phyloP scores from a whole-genome alignment of 306 rosid genomes.

The Arachis hypogaea region DNA sequence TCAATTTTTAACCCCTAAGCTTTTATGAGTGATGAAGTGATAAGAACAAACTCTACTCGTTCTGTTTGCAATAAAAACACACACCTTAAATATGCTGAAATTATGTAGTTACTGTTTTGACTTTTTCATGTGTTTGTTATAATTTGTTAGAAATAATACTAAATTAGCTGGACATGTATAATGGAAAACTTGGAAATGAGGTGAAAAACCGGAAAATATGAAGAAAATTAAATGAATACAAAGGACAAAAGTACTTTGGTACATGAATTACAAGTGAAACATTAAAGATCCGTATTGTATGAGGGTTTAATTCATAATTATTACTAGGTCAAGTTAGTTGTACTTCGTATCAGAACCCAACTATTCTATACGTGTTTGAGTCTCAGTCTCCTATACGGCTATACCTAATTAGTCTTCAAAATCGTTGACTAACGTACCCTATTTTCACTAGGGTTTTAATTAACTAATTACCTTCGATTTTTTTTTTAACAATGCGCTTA shows the following conservation, averaged over 20 bases:
- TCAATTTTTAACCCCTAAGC: too few species aligned
- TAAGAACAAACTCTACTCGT: too few species aligned
- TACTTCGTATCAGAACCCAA: neutral
- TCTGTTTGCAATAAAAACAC: too few species aligned
- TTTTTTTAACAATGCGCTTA: neutral
- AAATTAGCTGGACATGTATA: neutral
- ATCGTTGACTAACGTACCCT: neutral
- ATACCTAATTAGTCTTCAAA: neutral
- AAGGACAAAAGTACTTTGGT: neutral
- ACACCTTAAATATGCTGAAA: neutral
- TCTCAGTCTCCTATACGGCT: neutral
- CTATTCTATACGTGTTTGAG: neutral
- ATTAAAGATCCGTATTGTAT: neutral
- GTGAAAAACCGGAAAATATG: neutral
- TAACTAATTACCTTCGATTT: too few species aligned
- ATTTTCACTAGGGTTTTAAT: too few species aligned
- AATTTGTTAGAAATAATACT: neutral
- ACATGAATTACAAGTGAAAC: neutral
- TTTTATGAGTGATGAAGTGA: too few species aligned
- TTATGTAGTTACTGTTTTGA: neutral
- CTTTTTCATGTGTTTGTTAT: constrained; percentile 6
- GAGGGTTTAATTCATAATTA: neutral
- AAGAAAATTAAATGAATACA: neutral
- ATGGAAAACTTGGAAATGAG: neutral
- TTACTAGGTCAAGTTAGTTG: neutral